Percentiles rank a stretch among this genome's conserved stretches.
Evolutionary conservation across 805 yeast genomes (phyloP).

Genomic region (Candida taoyuanica): DNA sequence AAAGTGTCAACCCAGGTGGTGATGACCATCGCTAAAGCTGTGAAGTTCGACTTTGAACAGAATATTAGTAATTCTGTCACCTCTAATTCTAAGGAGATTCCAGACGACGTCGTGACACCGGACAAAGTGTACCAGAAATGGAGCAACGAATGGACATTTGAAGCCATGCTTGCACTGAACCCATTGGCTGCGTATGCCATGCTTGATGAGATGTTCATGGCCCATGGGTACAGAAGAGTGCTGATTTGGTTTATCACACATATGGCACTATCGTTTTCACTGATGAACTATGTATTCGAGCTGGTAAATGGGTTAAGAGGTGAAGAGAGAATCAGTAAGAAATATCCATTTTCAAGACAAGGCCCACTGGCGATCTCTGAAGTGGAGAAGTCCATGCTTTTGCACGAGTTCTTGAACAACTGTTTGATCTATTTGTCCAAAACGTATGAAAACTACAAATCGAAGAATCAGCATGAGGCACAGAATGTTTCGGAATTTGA

Average conservation of each 20-base stretch:
- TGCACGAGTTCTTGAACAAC: slow-evolving; percentile 66
- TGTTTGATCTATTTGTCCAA: slow-evolving; percentile 41
- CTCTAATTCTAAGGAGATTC: slow-evolving; percentile 21
- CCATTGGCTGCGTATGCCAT: slow-evolving; percentile 49
- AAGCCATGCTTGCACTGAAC: slow-evolving; percentile 46
- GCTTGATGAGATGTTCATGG: slow-evolving; percentile 70
- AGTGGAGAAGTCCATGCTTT: slow-evolving; percentile 58
- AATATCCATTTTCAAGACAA: slow-evolving; percentile 46
- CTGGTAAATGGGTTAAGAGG: slow-evolving; percentile 57
- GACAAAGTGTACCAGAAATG: slow-evolving; percentile 47
- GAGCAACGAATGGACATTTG: slow-evolving; percentile 43
- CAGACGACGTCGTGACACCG: slow-evolving; percentile 36
- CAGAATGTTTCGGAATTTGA: slow-evolving; percentile 23
- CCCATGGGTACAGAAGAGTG: slow-evolving; percentile 56
- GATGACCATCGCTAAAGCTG: slow-evolving; percentile 50
- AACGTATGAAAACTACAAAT: slow-evolving; percentile 24
- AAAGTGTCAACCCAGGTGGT: slow-evolving; percentile 37
- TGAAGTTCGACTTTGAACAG: slow-evolving; percentile 38
- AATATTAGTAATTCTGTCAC: slow-evolving; percentile 25
- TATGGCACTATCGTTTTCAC: slow-evolving; percentile 47
- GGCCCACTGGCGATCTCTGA: slow-evolving; percentile 52
- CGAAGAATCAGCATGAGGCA: slow-evolving; percentile 18
- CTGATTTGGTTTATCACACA: slow-evolving; percentile 68
- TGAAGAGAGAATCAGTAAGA: slow-evolving; percentile 20
- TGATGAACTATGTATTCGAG: slow-evolving; percentile 62